phyloP scores from a whole-genome alignment of 805 yeast genomes.

The Tetrapisispora iriomotensis region DNA sequence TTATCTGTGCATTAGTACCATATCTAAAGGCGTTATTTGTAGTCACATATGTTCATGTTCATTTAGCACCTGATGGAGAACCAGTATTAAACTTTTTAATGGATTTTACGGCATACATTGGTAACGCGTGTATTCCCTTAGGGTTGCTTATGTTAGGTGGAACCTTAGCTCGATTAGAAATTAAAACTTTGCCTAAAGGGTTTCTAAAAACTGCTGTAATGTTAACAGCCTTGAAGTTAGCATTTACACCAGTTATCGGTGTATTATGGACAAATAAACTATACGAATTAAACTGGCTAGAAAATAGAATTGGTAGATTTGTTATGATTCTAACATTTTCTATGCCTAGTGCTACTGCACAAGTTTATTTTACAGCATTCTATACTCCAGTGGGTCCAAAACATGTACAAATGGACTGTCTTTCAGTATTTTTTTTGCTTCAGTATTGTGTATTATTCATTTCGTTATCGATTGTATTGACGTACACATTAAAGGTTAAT shows the following conservation, averaged over 20 bases:
- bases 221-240: slow-evolving; percentile 48
- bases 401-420: slow-evolving; percentile 62
- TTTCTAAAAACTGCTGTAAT: slow-evolving; percentile 50
- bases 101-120: slow-evolving; percentile 72
- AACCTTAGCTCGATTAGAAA: slow-evolving; percentile 65
- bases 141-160: slow-evolving; percentile 81
- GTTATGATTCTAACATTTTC: slow-evolving; percentile 67
- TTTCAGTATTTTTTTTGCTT: slow-evolving; percentile 58
- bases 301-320: slow-evolving; percentile 49
- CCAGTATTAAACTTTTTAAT: slow-evolving; percentile 82
- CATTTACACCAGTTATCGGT: slow-evolving; percentile 73
- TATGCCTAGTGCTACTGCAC: slow-evolving; percentile 81
- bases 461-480: slow-evolving; percentile 62
- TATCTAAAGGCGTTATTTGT: slow-evolving; percentile 71
- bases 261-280: slow-evolving; percentile 56
- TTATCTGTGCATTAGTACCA: slow-evolving; percentile 74
- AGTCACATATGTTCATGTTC: slow-evolving; percentile 39
- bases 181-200: slow-evolving; percentile 50
- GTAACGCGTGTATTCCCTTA: slow-evolving; percentile 80
- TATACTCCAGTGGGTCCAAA: slow-evolving; percentile 58
- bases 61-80: slow-evolving; percentile 69
- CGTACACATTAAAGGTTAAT: slow-evolving; percentile 37
- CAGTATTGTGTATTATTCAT: slow-evolving; percentile 58
- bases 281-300: slow-evolving; percentile 53
- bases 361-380: slow-evolving; percentile 81